Base-by-base conservation (phyloP, 2,329 filamentous ascomycete genomes). In the Tolypocladium inflatum region DNA sequence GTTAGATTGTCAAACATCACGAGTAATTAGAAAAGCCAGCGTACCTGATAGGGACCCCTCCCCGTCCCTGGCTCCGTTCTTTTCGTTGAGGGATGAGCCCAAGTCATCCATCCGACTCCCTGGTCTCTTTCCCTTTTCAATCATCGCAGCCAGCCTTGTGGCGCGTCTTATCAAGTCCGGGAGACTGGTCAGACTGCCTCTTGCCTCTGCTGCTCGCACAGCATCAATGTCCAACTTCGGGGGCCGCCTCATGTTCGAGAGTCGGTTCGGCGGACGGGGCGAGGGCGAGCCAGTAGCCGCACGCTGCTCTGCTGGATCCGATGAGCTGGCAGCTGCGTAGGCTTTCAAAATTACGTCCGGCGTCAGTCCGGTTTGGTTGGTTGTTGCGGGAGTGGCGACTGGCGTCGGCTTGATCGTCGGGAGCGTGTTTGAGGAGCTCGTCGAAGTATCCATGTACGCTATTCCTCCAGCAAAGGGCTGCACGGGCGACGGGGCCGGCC, bases 141-240 rank as follows among this genome's bases (percentile, higher is more conserved):
- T 86, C 73, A 96, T 91, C 0, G 90, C 84, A 19, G 92, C 93
- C 42, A 97, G 77, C 63, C 85, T 85, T 0, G 93, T 97, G 13
- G 94, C 94, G 64, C 94, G 84, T 66, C 85, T 82, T 64, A 99
- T 97, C 60, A 99, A 76, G 70, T 97, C 94, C 0, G 92, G 89
- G 59, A 99, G 76, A 72, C 92, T 97, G 1, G 94, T 97, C 62
- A 96, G 78, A 69, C 92, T 97, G 4, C 91, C 92, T 67, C 94
- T 84, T 1, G 88, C 84, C 71, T 97, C 91, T 19, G 90, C 89
- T 55, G 88, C 85, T 63, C 85, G 83, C 4, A 96, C 89, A 4
- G 89, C 89, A 67, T 92, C 87, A 30, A 97, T 87, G 67, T 97
- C 86, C 4, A 97, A 76, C 41, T 83, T 84, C 4, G 90, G 89